Evolutionary conservation across 805 yeast genomes (phyloP).

Genomic region (Tetrapisispora taiwanensis): DNA sequence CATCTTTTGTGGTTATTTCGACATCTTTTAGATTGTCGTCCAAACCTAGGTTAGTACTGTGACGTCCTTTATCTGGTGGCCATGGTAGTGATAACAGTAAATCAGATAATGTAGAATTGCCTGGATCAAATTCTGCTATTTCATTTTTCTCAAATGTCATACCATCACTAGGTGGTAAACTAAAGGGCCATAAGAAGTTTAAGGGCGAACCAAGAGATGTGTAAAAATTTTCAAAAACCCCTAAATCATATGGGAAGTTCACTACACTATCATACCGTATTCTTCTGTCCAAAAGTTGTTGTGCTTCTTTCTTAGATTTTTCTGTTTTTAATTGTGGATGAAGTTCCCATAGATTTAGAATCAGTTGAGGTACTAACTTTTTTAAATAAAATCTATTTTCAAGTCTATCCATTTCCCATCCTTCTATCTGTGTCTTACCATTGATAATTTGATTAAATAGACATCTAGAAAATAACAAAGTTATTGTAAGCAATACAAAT

Average conservation of each 20-base stretch:
- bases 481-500: slow-evolving; percentile 53
- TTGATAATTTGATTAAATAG: slow-evolving; percentile 40
- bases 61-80: slow-evolving; percentile 79
- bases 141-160: slow-evolving; percentile 47
- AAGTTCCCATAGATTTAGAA: slow-evolving; percentile 37
- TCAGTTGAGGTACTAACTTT: slow-evolving; percentile 37
- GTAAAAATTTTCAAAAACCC: slow-evolving; percentile 43
- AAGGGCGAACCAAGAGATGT: slow-evolving; percentile 51
- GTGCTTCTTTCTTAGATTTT: slow-evolving; percentile 10
- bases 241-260: slow-evolving; percentile 73
- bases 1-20: slow-evolving; percentile 15
- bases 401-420: slow-evolving; percentile 83
- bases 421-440: slow-evolving; percentile 84
- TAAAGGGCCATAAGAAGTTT: slow-evolving; percentile 66
- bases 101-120: slow-evolving; percentile 27
- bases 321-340: slow-evolving; percentile 13
- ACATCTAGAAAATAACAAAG: slow-evolving; percentile 52
- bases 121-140: slow-evolving; percentile 29
- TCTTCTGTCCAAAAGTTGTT: slow-evolving; percentile 7
- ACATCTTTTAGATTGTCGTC: slow-evolving; percentile 4
- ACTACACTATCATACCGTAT: slow-evolving; percentile 54
- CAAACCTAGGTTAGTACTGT: slow-evolving; percentile 11
- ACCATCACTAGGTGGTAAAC: slow-evolving; percentile 53
- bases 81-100: slow-evolving; percentile 68
- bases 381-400: slow-evolving; percentile 52